Base-by-base conservation (phyloP, 1,284 basidiomycete species). In the Sporisorium sorghi region DNA sequence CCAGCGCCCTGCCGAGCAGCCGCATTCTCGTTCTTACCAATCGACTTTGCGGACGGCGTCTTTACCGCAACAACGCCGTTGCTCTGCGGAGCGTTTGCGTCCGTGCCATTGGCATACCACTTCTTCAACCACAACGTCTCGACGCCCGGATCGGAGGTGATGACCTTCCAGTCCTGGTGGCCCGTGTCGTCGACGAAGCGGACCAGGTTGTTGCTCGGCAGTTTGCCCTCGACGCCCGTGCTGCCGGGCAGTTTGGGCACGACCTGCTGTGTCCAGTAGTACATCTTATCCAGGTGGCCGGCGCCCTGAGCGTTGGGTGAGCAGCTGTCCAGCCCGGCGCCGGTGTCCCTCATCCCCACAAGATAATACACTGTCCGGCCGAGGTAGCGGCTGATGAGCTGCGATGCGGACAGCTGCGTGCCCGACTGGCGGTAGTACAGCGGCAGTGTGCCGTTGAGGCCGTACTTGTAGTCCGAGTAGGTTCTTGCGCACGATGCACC, bases 381-480 rank as follows among this genome's bases (percentile, higher is more conserved):
- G 19, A 79, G 51, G 49, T 67, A 78, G 3, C 74, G 63, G 14
- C 63, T 48, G 17, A 70, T 64, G 23, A 81, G 52, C 0, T 26
- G 48, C 2, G 51, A 40, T 3, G 66, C 9, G 0, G 57, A 49
- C 8, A 58, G 51, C 19, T 21, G 47, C n/a, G 47, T 48, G 2
- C 39, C 14, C 7, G 55, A 24, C 10, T 26, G 21, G 2, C 52
- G 50, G 48, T 71, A 57, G 59, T 83, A 83, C 8, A 14, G 17
- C 0, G 82, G 82, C 17, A 83, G 53, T 0, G 57, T 69, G 3
- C 80, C 80, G n/a, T 73, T 62, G 6, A 83, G 52, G 11, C 82
- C 82, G 51, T 83, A 83, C 71, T 83, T 83, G 75, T 82, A 83
- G 23, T 80, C 50, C 42, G 72, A 48, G 54, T 69, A 82, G 15